A percentile compares a stretch with the other conserved stretches of the same genome.
These are phyloP conservation scores for Fusarium sp. DNA, from an alignment of 2,329 filamentous ascomycete genomes.

Conservation along the genomic window DNA sequence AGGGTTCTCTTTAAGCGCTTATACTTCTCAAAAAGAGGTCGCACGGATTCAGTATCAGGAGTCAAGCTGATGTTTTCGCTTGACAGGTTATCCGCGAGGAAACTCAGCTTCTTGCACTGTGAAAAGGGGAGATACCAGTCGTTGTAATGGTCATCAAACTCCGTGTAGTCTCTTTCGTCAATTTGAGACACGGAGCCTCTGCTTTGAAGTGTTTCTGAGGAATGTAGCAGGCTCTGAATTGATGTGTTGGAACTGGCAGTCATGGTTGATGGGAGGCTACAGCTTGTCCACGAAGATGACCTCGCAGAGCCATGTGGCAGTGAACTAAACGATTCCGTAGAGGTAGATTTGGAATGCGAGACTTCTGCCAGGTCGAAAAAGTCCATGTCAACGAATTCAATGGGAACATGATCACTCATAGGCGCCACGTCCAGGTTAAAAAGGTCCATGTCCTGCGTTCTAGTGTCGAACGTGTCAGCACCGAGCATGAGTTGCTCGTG, in stretches of 20 bases:
- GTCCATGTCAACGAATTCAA: slow-evolving; percentile 1
- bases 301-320: not conserved
- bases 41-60: not conserved
- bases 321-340: not conserved
- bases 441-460: not conserved
- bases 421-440: slow-evolving; percentile 1
- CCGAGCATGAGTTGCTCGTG: not conserved
- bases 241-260: not conserved
- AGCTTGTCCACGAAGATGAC: not conserved
- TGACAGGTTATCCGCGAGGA: not conserved
- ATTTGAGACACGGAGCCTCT: not conserved
- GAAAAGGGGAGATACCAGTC: slow-evolving; percentile 2
- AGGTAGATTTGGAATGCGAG: not conserved
- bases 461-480: not conserved
- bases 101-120: not conserved
- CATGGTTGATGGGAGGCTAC: slow-evolving; percentile 5
- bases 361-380: slow-evolving; percentile 2
- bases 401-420: not conserved
- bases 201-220: too few species aligned
- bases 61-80: fast-evolving
- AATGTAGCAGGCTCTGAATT: not conserved
- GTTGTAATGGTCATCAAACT: fast-evolving
- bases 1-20: not conserved
- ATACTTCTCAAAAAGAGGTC: not conserved
- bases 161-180: not conserved